These are phyloP conservation scores for Euptelea pleiosperma DNA, from an alignment of 164 flowering plant genomes.

Conservation along the genomic window DNA sequence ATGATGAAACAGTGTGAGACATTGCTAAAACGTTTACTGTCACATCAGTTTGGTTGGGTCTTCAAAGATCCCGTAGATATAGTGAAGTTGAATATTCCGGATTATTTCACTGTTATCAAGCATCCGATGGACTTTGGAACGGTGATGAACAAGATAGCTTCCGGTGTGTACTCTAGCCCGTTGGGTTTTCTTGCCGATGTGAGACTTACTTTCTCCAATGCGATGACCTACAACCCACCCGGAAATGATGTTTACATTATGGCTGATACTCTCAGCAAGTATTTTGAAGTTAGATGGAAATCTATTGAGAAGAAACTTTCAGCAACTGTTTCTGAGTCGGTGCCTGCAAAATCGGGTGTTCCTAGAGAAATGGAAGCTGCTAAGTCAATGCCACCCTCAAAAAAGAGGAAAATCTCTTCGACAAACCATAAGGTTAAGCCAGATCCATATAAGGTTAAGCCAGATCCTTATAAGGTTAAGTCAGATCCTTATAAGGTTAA, in stretches of 20 bases:
- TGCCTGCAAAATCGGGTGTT: conserved; percentile 25
- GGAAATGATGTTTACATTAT: conserved; percentile 63
- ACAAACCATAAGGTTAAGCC: conserved; percentile 28
- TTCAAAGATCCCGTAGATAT: conserved; percentile 72
- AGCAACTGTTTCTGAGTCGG: conserved; percentile 7
- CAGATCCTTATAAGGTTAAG: conserved; percentile 32
- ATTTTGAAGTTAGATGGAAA: conserved; percentile 78
- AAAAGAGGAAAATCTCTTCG: conserved; percentile 38
- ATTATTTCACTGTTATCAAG: conserved; percentile 64
- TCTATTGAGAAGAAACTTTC: conserved; percentile 63
- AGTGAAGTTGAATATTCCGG: conserved; percentile 68
- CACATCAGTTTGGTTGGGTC: conserved; percentile 54
- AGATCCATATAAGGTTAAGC: conserved; percentile 31
- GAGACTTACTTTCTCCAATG: conserved; percentile 76
- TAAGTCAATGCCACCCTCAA: conserved; percentile 26
- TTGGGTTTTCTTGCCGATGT: conserved; percentile 68
- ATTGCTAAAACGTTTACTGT: conserved; percentile 51
- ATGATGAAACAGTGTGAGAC: conserved; percentile 62
- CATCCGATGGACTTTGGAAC: conserved; percentile 93
- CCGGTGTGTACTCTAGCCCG: conserved; percentile 51
- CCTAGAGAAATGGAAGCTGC: conserved; percentile 27
- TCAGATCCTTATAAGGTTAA: conserved; percentile 30
- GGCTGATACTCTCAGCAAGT: conserved; percentile 58
- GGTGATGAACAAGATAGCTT: conserved; percentile 42
- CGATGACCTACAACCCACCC: conserved; percentile 74